phyloP scores from a whole-genome alignment of 192 early-diverging fungal species.

The Backusella australiensis region DNA sequence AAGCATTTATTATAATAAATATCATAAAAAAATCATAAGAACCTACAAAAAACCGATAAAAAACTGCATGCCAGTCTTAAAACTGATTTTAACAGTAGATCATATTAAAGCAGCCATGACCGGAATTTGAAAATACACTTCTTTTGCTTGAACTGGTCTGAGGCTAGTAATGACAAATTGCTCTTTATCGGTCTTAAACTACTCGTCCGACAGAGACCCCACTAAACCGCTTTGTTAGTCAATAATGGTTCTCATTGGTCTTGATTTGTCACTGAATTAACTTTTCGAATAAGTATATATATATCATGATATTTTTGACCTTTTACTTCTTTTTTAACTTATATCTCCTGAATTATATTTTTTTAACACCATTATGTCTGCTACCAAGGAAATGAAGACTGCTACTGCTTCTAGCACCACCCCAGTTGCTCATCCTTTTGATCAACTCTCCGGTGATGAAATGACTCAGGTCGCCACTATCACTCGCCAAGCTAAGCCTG shows the following conservation, averaged over 20 bases:
- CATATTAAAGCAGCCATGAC: not conserved
- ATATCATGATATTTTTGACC: not conserved
- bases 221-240: conserved; percentile 7
- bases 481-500: conserved; percentile 16
- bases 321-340: not conserved
- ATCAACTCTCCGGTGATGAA: conserved; percentile 35
- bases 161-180: conserved; percentile 35
- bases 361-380: conserved; percentile 16
- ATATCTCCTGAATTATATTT: not conserved
- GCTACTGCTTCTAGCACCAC: conserved; percentile 9
- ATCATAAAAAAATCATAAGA: not conserved
- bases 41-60: not conserved
- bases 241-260: conserved; percentile 10
- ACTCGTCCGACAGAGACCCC: conserved; percentile 8
- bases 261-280: conserved; percentile 23
- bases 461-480: conserved; percentile 27
- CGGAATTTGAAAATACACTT: not conserved
- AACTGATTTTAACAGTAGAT: not conserved
- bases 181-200: conserved; percentile 18
- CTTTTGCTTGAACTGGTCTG: conserved; percentile 19
- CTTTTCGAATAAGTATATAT: conserved; percentile 7
- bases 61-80: not conserved
- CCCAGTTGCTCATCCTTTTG: conserved; percentile 30
- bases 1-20: not conserved
- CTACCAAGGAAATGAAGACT: conserved; percentile 29